Conservation (phyloP, 2,329 filamentous ascomycete species). For the Alternaria sp. region DNA sequence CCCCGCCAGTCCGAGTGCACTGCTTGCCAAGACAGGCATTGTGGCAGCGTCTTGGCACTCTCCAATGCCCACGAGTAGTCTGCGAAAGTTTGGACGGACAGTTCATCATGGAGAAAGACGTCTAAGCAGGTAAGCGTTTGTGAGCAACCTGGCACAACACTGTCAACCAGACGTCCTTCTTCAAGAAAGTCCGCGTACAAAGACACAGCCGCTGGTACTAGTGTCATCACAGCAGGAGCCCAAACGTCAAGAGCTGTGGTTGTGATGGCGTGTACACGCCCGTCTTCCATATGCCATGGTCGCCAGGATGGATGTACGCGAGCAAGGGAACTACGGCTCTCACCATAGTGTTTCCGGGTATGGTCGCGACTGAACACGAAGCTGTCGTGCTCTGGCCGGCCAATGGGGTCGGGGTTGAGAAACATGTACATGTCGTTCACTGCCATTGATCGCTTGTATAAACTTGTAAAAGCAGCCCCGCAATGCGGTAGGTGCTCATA, state of each 20-base stretch:
- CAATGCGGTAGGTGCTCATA: conserved; percentile 65
- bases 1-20: background rate
- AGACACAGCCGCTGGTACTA: conserved; percentile 9
- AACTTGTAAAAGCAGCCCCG: conserved; percentile 63
- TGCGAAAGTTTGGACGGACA: conserved; percentile 12
- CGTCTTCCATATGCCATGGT: conserved; percentile 35
- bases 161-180: background rate
- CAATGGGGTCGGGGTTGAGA: conserved; percentile 63
- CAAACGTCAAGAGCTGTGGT: conserved; percentile 22
- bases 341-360: conserved; percentile 56
- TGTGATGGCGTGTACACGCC: conserved; percentile 3
- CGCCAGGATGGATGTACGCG: conserved; percentile 51
- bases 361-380: conserved; percentile 67
- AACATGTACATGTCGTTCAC: conserved; percentile 62
- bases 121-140: conserved; percentile 31
- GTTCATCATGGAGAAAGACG: conserved; percentile 17
- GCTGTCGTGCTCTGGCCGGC: conserved; percentile 57
- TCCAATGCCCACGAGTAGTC: conserved; percentile 37
- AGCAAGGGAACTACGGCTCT: conserved; percentile 58
- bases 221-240: conserved; percentile 8
- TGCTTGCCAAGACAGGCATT: conserved; percentile 34
- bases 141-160: conserved; percentile 23
- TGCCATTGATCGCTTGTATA: conserved; percentile 59
- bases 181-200: conserved; percentile 15
- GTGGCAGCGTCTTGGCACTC: conserved; percentile 23